Base-by-base conservation (phyloP, 106 monocot genomes). In the Dendrobium catenatum region DNA sequence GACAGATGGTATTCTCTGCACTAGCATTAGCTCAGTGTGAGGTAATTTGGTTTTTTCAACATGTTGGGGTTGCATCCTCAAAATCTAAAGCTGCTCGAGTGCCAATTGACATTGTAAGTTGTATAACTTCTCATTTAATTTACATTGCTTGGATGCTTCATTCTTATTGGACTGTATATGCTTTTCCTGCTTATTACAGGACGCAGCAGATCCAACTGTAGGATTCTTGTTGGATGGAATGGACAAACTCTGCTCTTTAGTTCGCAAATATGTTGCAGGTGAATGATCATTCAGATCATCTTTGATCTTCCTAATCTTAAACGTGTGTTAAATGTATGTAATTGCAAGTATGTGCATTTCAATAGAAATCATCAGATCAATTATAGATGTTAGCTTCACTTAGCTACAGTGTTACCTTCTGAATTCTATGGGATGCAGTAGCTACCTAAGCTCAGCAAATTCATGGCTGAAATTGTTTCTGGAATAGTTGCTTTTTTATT, bases 1-100 rank as follows among this genome's bases (percentile, higher is more conserved):
- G 88, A 64, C 94, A 99, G 98, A 99, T 99, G 98, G 95, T 99
- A 41, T 99, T 99, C 80, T 93, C 98, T 88, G 93, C 98, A 46
- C 86, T 99, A 79, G 98, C 98, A 86, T 88, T 99, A 73, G 93
- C 95, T 78, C 95, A 95, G 55, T 91, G 80, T 83, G 98, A 99
- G 83, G 86, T 95, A 42, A 85, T 88, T 81, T 99, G 98, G 98
- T 99, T 88, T 84, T 99, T 95, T 54, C 93, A 95, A 86, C 98
- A 95, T 86, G 80, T 93, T 68, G 93, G 98, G 26, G 55, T 95
- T 84, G 79, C 87, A 82, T 86, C 93, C 17, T 90, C 88, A 75
- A 95, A 90, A 81, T 86, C 86, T 51, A 94, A 89, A 96, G 66
- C 83, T 37, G 66, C 77, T 29, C 85, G 90, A 43, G 72, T 85